Conservation (phyloP, 2,329 filamentous ascomycete species). For the Microsporum audouinii region DNA sequence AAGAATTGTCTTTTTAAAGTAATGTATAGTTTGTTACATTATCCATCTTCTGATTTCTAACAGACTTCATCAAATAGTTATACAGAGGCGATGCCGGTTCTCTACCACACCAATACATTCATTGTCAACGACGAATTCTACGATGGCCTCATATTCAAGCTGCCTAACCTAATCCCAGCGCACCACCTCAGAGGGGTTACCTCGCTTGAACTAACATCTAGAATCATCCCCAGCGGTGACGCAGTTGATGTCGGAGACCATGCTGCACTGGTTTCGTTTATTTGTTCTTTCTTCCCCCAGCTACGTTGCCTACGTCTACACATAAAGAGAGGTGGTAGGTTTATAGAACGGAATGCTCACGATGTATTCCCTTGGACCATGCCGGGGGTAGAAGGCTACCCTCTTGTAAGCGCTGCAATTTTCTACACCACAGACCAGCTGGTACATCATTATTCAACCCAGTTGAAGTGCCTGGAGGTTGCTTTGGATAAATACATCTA, state of each 20-base stretch:
- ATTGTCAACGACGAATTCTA: background rate
- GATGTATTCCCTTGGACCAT: background rate
- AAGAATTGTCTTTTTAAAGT: background rate
- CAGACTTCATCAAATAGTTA: background rate
- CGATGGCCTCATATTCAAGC: constrained; percentile 1
- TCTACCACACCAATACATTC: background rate
- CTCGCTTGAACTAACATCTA: background rate
- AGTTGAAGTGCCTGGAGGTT: background rate
- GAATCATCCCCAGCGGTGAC: background rate
- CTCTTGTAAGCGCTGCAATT: background rate
- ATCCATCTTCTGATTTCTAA: background rate
- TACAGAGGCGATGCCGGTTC: background rate
- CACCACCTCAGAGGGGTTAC: background rate
- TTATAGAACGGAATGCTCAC: background rate
- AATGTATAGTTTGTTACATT: background rate
- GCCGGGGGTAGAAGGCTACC: background rate
- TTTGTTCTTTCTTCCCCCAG: background rate
- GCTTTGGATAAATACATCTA: constrained; percentile 2
- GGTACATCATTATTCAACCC: background rate
- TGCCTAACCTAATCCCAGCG: background rate
- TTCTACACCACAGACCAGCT: constrained; percentile 1
- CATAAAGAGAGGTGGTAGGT: background rate
- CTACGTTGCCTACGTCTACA: background rate
- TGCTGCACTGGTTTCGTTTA: background rate
- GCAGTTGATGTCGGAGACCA: background rate